Evolutionary conservation across 169 alveolate genomes (phyloP).

Genomic region (Eimeria acervulina): DNA sequence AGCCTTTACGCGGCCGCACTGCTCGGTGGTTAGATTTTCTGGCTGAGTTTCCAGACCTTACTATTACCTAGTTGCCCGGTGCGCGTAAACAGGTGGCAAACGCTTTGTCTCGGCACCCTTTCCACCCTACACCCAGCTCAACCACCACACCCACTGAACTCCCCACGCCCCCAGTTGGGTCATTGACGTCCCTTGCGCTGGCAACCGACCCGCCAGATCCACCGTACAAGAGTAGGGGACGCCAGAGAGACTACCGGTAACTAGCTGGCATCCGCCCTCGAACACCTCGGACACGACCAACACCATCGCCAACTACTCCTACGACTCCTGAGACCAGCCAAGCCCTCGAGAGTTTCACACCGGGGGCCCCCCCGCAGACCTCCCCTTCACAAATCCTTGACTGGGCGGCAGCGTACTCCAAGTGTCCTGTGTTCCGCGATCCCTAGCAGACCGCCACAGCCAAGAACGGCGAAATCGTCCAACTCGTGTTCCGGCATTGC

Average conservation of each 20-base stretch:
- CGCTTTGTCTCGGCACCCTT: conserved; percentile 3
- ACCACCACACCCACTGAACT: background rate
- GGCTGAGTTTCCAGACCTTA: too few species aligned
- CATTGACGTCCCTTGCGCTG: background rate
- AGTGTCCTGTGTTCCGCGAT: background rate
- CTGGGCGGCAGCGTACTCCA: conserved; percentile 5
- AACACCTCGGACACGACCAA: background rate
- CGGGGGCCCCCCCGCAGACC: background rate
- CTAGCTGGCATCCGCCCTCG: conserved; percentile 1
- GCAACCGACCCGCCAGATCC: conserved; percentile 17
- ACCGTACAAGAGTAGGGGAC: background rate
- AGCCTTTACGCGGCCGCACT: too few species aligned
- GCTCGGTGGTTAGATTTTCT: too few species aligned
- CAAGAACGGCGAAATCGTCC: background rate
- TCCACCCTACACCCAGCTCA: background rate
- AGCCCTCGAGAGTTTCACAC: background rate
- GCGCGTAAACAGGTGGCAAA: background rate
- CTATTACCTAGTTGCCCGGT: too few species aligned
- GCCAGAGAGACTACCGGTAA: background rate
- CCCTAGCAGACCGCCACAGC: background rate
- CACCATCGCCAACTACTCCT: background rate
- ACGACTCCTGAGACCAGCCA: background rate
- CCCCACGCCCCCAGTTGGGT: background rate
- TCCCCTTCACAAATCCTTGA: background rate
- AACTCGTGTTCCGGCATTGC: background rate